These are phyloP conservation scores for Rhizopogon salebrosus DNA, from an alignment of 768 basidiomycete genomes.

Conservation along the genomic window DNA sequence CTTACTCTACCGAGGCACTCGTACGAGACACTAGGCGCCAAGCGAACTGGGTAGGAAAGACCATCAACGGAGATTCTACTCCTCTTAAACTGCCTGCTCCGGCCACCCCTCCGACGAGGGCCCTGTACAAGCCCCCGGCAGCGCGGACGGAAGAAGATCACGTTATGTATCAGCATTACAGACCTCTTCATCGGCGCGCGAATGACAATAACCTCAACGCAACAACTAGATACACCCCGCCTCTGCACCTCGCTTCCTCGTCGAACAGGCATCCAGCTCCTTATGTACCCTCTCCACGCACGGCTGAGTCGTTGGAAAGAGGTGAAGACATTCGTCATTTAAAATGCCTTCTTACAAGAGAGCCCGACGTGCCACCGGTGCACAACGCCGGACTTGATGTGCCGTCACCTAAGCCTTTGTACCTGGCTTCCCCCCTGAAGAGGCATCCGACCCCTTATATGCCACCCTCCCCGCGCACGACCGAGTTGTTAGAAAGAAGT, in stretches of 20 bases:
- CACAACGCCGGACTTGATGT: not conserved
- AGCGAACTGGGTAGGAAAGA: not conserved
- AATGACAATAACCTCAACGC: not conserved
- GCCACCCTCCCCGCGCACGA: too few relatives aligned
- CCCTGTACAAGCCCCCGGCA: not conserved
- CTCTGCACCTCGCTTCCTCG: not conserved
- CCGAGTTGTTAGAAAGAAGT: too few relatives aligned
- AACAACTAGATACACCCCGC: not conserved
- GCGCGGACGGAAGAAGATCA: not conserved
- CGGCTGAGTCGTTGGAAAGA: not conserved
- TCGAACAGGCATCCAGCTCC: not conserved
- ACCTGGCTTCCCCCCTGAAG: too few relatives aligned
- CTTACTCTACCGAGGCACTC: not conserved
- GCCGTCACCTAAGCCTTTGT: not conserved
- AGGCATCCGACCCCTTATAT: too few relatives aligned
- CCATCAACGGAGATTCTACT: not conserved
- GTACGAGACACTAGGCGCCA: not conserved
- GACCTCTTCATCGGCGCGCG: not conserved
- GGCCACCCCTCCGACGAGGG: not conserved
- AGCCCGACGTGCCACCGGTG: not conserved
- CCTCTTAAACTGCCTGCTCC: not conserved
- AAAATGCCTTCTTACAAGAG: not conserved
- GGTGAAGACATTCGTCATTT: not conserved
- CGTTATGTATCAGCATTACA: not conserved
- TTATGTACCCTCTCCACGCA: not conserved